Evolutionary conservation across 1,139 yeast species (phyloP).

Genomic region (Geotrichum carabidarum): DNA sequence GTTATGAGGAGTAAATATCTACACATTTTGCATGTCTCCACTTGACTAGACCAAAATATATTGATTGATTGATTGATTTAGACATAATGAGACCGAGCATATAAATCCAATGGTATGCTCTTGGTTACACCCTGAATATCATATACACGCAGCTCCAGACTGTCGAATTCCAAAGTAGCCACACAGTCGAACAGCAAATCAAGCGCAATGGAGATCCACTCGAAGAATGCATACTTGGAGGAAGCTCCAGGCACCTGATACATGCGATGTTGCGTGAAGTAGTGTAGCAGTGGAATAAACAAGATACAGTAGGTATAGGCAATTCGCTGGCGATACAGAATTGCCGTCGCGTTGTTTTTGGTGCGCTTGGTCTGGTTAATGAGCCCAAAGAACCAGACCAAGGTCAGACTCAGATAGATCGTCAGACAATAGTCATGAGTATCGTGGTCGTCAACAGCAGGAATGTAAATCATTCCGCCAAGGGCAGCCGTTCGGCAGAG

Average conservation of each 20-base stretch:
- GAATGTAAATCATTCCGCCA: slow-evolving; percentile 16
- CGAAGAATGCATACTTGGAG: slow-evolving; percentile 74
- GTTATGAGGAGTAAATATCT: too few relatives aligned
- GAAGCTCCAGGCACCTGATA: slow-evolving; percentile 73
- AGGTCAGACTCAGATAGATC: slow-evolving; percentile 8
- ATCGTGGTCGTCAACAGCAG: slow-evolving; percentile 17
- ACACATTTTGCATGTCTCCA: too few relatives aligned
- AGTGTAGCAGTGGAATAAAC: slow-evolving; percentile 66
- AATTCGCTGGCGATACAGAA: slow-evolving; percentile 40
- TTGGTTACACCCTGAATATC: not conserved
- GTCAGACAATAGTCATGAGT: slow-evolving; percentile 16
- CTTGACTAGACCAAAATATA: too few relatives aligned
- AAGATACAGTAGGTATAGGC: slow-evolving; percentile 52
- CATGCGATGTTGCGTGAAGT: slow-evolving; percentile 75
- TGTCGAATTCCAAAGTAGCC: slow-evolving; percentile 14
- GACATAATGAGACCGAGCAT: slow-evolving; percentile 6
- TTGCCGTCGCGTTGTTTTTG: slow-evolving; percentile 42
- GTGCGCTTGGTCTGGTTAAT: slow-evolving; percentile 40
- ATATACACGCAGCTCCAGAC: slow-evolving; percentile 14
- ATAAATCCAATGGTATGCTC: not conserved
- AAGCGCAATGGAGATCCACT: slow-evolving; percentile 67
- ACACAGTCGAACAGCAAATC: slow-evolving; percentile 63
- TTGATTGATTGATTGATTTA: not conserved
- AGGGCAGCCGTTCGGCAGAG: slow-evolving; percentile 10
- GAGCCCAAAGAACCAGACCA: slow-evolving; percentile 16